phyloP scores from a whole-genome alignment of 2,329 filamentous ascomycete genomes.

The Claviceps sp. region DNA sequence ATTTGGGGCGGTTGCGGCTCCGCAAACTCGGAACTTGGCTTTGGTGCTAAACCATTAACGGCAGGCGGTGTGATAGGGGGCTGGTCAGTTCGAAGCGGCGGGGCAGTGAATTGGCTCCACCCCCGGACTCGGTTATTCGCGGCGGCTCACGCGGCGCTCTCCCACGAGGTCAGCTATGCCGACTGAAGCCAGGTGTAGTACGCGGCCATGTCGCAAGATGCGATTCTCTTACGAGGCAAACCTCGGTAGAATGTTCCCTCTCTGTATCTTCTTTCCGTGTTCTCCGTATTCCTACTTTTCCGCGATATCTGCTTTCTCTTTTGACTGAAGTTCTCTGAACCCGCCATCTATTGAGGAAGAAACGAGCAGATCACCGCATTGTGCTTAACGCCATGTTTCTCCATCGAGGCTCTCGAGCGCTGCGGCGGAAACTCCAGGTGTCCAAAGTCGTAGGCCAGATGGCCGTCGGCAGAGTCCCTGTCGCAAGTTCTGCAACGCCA shows the following conservation, averaged over 20 bases:
- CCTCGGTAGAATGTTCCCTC: too few species aligned
- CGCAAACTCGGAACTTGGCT: neutral
- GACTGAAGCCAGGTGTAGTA: constrained; percentile 16
- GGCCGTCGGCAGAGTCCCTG: constrained; percentile 16
- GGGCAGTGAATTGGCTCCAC: neutral
- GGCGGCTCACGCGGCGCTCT: constrained; percentile 11
- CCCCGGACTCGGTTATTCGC: constrained; percentile 22
- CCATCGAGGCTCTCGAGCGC: constrained; percentile 34
- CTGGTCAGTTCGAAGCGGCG: neutral
- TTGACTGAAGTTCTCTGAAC: neutral
- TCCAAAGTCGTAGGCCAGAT: constrained; percentile 26
- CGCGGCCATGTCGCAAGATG: constrained; percentile 1
- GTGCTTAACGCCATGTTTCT: constrained; percentile 35
- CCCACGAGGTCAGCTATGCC: constrained; percentile 20
- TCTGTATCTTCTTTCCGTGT: neutral
- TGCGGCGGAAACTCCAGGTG: constrained; percentile 37
- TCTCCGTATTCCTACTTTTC: neutral
- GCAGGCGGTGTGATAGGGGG: neutral
- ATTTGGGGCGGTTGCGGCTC: neutral
- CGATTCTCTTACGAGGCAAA: neutral
- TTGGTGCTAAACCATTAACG: neutral
- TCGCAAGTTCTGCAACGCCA: constrained; percentile 16
- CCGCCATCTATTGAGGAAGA: neutral
- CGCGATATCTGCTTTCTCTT: neutral
- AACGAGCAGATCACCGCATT: neutral